phyloP scores from a whole-genome alignment of 331 rosid genomes.

The Rosa hybrid region DNA sequence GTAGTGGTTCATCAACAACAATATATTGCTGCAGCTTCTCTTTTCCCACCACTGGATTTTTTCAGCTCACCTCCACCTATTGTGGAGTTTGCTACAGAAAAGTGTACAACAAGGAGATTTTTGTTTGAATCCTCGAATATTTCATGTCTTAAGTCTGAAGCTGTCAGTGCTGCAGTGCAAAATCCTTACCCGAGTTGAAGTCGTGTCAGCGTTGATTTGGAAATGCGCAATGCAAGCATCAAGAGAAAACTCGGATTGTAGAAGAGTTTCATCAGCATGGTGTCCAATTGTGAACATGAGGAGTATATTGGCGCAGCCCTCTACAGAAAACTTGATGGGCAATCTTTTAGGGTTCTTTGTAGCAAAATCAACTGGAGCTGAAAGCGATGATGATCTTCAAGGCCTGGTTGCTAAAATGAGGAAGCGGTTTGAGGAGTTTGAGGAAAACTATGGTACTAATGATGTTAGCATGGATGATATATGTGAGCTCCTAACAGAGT shows the following conservation, averaged over 20 bases:
- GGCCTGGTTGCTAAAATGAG: constrained; percentile 7
- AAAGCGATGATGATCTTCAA: constrained; percentile 10
- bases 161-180: background rate
- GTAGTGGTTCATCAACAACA: background rate
- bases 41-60: constrained; percentile 7
- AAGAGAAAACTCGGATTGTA: background rate
- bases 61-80: background rate
- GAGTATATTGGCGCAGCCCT: constrained; percentile 2
- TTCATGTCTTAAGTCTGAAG: constrained; percentile 13
- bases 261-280: background rate
- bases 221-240: constrained; percentile 24
- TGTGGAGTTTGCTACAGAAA: background rate
- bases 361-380: background rate
- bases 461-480: background rate
- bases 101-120: background rate
- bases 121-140: constrained; percentile 20
- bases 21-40: background rate
- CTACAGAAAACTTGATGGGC: constrained; percentile 20
- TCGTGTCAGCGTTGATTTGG: constrained; percentile 30
- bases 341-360: constrained; percentile 11
- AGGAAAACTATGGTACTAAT: background rate
- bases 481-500: background rate
- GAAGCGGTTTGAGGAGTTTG: background rate
- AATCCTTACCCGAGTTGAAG: constrained; percentile 26
- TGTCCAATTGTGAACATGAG: constrained; percentile 17